Conservation (phyloP, 2,329 filamentous ascomycete genomes). For the Incumbomyces delicatus region DNA sequence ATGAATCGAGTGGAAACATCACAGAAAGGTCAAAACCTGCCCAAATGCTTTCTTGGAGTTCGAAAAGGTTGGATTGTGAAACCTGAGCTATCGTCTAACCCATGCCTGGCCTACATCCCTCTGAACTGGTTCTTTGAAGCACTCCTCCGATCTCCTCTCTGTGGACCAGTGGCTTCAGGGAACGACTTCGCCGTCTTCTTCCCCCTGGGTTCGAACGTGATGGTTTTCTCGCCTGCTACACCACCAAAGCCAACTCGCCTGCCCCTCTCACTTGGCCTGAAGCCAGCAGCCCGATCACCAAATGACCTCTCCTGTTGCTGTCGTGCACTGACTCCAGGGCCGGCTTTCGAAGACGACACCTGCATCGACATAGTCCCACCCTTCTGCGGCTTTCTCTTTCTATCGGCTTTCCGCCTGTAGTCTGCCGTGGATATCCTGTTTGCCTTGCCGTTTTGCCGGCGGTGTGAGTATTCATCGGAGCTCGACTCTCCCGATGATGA, state of each 20-base stretch:
- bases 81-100: no score
- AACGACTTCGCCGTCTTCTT: slow-evolving; percentile 26
- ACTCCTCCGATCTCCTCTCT: slow-evolving; percentile 32
- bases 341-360: slow-evolving; percentile 41
- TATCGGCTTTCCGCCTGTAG: slow-evolving; percentile 38
- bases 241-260: slow-evolving; percentile 20
- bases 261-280: slow-evolving; percentile 28
- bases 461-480: slow-evolving; percentile 24
- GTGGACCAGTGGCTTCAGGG: neutral
- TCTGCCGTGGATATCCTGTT: slow-evolving; percentile 44
- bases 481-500: slow-evolving; percentile 31
- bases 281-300: slow-evolving; percentile 43
- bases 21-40: no score
- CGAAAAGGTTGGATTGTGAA: no score
- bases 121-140: slow-evolving; percentile 41
- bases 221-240: slow-evolving; percentile 43
- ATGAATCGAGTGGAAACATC: no score
- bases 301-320: slow-evolving; percentile 46
- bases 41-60: no score
- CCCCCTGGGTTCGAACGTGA: slow-evolving; percentile 49
- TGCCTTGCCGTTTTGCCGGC: slow-evolving; percentile 24
- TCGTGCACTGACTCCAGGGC: slow-evolving; percentile 24
- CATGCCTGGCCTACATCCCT: slow-evolving; percentile 26
- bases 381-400: slow-evolving; percentile 36
- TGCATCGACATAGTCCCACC: slow-evolving; percentile 44